Percentiles rank a stretch among this genome's conserved stretches.
Conservation (phyloP, 2,329 filamentous ascomycete species). For the Tolypocladium sp. region DNA sequence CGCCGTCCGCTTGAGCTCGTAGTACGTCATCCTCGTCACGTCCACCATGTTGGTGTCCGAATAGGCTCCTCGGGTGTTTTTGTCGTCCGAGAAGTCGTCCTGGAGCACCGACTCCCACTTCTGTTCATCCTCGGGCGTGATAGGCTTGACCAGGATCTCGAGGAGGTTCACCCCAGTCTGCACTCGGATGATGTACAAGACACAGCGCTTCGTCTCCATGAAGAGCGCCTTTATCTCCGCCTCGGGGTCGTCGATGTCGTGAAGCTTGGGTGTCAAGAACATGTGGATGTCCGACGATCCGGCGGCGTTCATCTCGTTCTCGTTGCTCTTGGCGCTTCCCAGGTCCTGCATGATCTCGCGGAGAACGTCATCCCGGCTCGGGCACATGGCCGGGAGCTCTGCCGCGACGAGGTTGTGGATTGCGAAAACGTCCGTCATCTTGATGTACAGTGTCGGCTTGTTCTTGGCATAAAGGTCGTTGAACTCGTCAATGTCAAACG, state of each 20-base stretch:
- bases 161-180: conserved; percentile 88
- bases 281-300: conserved; percentile 84
- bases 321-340: conserved; percentile 92
- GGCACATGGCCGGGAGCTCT: conserved; percentile 70
- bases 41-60: conserved; percentile 84
- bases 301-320: conserved; percentile 82
- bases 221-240: conserved; percentile 86
- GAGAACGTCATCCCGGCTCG: conserved; percentile 74
- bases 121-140: conserved; percentile 76
- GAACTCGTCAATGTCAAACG: conserved; percentile 98
- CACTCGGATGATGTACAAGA: conserved; percentile 94
- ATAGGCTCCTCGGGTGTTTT: conserved; percentile 72
- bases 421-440: conserved; percentile 94
- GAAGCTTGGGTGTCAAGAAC: conserved; percentile 81
- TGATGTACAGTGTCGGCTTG: conserved; percentile 98
- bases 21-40: conserved; percentile 80
- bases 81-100: conserved; percentile 66
- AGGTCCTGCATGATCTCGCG: conserved; percentile 89
- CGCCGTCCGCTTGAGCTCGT: conserved; percentile 84
- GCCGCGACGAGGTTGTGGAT: conserved; percentile 82
- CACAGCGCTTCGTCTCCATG: conserved; percentile 96
- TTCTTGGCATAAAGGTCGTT: conserved; percentile 95
- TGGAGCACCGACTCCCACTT: conserved; percentile 75
- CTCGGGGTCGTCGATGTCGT: conserved; percentile 86
- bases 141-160: conserved; percentile 88